Conservation (phyloP, 2,329 filamentous ascomycete species). For the Ophiocordyceps sinensis region DNA sequence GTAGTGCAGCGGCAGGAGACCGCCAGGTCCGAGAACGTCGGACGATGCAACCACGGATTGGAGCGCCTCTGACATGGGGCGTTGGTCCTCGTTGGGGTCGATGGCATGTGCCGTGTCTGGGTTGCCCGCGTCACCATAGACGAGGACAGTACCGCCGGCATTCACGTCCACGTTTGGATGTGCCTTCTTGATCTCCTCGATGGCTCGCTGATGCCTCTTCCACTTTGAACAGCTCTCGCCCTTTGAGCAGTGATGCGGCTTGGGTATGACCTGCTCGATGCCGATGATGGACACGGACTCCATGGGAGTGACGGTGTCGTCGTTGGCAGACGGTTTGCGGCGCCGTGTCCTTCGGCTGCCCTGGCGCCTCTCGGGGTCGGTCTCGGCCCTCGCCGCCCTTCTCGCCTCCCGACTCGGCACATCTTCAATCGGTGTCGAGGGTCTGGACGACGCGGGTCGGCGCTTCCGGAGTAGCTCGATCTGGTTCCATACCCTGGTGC, state of each 20-base stretch:
- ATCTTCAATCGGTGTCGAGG: constrained; percentile 48
- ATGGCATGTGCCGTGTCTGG: constrained; percentile 46
- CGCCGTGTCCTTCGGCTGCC: constrained; percentile 25
- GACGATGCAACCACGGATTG: constrained; percentile 85
- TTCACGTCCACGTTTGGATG: constrained; percentile 48
- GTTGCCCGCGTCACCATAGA: constrained; percentile 69
- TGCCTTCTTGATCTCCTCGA: constrained; percentile 61
- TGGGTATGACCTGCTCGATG: constrained; percentile 78
- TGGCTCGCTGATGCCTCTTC: constrained; percentile 63
- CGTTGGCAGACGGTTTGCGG: constrained; percentile 28
- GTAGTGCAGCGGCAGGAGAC: constrained; percentile 46
- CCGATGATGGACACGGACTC: constrained; percentile 86
- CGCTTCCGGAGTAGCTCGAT: constrained; percentile 54
- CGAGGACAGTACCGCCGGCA: constrained; percentile 53
- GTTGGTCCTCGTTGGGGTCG: constrained; percentile 39
- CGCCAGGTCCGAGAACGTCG: constrained; percentile 65
- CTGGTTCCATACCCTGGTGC: constrained; percentile 67
- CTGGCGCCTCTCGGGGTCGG: constrained; percentile 20
- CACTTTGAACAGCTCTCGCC: constrained; percentile 76
- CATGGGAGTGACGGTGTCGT: constrained; percentile 59
- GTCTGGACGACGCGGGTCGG: constrained; percentile 33
- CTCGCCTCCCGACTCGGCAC: constrained; percentile 35
- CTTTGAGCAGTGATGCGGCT: constrained; percentile 71
- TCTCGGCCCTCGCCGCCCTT: constrained; percentile 26
- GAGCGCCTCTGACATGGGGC: constrained; percentile 59